phyloP scores from a whole-genome alignment of 768 basidiomycete genomes.

The Imleria badia region DNA sequence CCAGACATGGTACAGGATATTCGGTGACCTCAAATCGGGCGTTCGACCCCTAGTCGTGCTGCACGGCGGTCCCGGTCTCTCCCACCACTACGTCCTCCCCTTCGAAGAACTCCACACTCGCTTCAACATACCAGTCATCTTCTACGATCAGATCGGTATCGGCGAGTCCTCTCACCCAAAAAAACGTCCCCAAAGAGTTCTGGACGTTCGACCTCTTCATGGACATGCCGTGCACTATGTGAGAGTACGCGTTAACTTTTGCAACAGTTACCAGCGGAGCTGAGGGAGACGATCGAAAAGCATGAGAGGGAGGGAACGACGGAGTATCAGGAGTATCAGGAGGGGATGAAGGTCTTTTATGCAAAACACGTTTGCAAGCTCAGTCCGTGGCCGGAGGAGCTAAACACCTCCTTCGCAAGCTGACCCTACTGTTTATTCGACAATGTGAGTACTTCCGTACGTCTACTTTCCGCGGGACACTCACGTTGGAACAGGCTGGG shows the following conservation, averaged over 20 bases:
- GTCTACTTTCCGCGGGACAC: not conserved
- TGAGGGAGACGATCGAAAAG: constrained; percentile 28
- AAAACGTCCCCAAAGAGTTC: constrained; percentile 27
- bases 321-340: constrained; percentile 33
- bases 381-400: constrained; percentile 36
- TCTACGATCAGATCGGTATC: constrained; percentile 54
- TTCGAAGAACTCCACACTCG: constrained; percentile 33
- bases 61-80: constrained; percentile 46
- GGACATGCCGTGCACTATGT: too few species aligned
- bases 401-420: constrained; percentile 27
- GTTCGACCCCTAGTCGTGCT: constrained; percentile 39
- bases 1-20: constrained; percentile 45
- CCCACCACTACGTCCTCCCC: constrained; percentile 42
- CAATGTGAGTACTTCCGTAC: constrained; percentile 29
- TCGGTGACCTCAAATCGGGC: constrained; percentile 39
- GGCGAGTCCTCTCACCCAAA: constrained; percentile 45
- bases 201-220: constrained; percentile 52
- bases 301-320: constrained; percentile 37
- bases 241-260: constrained; percentile 28
- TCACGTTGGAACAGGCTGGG: constrained; percentile 11
- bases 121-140: constrained; percentile 40
- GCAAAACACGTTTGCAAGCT: constrained; percentile 36
- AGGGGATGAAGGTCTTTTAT: constrained; percentile 29
- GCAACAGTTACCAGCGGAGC: constrained; percentile 25
- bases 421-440: constrained; percentile 34